phyloP scores from a whole-genome alignment of 176 grass and related monocot genomes.

The Triticum timopheevii region DNA sequence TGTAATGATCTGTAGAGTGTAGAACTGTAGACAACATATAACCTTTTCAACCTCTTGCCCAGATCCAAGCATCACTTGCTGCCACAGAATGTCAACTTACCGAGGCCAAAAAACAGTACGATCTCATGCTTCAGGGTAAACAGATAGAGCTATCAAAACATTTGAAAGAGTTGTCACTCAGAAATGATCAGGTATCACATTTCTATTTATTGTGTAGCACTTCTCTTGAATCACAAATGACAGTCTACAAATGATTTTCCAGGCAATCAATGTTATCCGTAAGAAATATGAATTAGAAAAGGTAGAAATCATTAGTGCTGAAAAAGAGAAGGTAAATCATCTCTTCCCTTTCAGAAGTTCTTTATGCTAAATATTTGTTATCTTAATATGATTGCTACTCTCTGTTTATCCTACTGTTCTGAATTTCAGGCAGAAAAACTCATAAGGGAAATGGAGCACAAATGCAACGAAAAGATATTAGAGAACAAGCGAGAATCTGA shows the following conservation, averaged over 20 bases:
- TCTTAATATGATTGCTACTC: constrained; percentile 4
- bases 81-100: constrained; percentile 72
- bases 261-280: constrained; percentile 90
- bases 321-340: constrained; percentile 70
- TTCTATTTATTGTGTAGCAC: constrained; percentile 12
- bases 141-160: constrained; percentile 92
- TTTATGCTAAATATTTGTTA: constrained; percentile 11
- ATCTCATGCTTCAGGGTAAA: constrained; percentile 92
- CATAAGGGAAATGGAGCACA: constrained; percentile 76
- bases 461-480: constrained; percentile 69
- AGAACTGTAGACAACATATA: constrained; percentile 20
- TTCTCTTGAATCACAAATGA: constrained; percentile 11
- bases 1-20: constrained; percentile 10
- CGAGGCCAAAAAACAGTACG: constrained; percentile 77
- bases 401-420: constrained; percentile 35
- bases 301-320: constrained; percentile 71
- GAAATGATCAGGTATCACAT: constrained; percentile 86
- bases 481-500: constrained; percentile 72
- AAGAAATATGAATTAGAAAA: constrained; percentile 95
- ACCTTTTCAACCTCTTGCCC: constrained; percentile 29
- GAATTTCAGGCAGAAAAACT: constrained; percentile 73
- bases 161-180: constrained; percentile 83
- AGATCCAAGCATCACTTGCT: constrained; percentile 67
- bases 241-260: constrained; percentile 36
- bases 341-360: constrained; percentile 24